Evolutionary conservation across 129 eudicot species (phyloP), one percentile per base, ranked within the genome.

Genomic region (Silybum marianum): DNA sequence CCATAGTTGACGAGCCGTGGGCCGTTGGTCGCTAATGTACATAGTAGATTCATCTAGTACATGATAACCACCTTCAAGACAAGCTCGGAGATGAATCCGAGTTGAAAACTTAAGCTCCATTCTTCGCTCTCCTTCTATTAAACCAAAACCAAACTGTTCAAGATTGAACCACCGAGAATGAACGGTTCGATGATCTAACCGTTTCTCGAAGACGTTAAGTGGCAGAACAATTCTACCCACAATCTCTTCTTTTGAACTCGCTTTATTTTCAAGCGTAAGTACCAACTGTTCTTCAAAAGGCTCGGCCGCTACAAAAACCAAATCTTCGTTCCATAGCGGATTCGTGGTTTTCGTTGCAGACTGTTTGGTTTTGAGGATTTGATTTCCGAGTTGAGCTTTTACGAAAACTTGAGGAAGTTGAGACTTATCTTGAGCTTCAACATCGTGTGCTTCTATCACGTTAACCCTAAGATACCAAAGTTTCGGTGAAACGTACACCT

Each of bases 41-140:
- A 90, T 87, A 19, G 97, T 90, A 13, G 99, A 95, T 85, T 95
- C 97, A 73, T 95, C 99, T 24, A 92, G 84, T 19, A 95, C 99
- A 81, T 95, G 99, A 79, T 95, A 95, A 11, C 91, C 99, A 10
- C 99, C 99, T 54, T 95, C 99, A 22, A 95, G 93, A 70, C 97
- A 95, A 14, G 82, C 93, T 74, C 99, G 83, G 24, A 95, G 87
- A 75, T 95, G 99, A 69, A 95, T 83, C 44, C 96, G 87, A 25
- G 96, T 95, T 9, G 97, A 90, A 68, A 94, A 95, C 58, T 95
- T 92, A 21, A 75, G 90, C 87, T 95, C 97, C 85, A 88, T 88
- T 72, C 95, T 89, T 80, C 90, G 77, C 21, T 91, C 99, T 16
- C 93, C 97, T 80, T 95, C 99, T 25, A 94, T 48, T 71, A 85